These are phyloP conservation scores for Apiotrichum mycotoxinovorans DNA, from an alignment of 1,284 basidiomycete genomes.

Conservation along the genomic window DNA sequence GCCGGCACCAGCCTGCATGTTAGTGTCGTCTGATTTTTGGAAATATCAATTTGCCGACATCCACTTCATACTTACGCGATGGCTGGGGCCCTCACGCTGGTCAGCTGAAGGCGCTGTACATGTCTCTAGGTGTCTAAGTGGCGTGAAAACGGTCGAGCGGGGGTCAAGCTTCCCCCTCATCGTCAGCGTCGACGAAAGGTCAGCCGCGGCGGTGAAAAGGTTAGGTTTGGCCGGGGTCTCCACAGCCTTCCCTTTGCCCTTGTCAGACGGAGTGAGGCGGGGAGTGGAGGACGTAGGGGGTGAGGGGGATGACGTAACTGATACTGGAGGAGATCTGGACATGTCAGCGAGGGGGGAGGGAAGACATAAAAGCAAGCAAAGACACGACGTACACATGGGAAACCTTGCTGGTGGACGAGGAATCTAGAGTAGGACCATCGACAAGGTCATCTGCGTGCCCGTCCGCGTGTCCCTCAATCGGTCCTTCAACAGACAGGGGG, in stretches of 20 bases:
- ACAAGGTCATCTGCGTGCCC: background rate
- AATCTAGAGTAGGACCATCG: background rate
- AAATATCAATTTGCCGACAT: background rate
- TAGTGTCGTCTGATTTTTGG: background rate
- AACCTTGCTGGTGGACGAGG: background rate
- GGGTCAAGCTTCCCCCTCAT: slow-evolving; percentile 5
- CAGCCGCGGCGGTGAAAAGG: background rate
- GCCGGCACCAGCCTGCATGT: background rate
- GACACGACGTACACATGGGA: background rate
- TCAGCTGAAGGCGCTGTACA: background rate
- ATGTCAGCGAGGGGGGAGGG: background rate
- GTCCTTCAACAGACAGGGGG: no score
- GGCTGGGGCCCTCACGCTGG: background rate
- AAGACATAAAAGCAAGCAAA: background rate
- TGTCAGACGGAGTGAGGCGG: background rate
- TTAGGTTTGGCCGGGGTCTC: background rate
- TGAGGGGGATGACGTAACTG: background rate
- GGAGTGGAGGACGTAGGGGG: background rate
- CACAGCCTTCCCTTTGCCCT: background rate
- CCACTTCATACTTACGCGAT: background rate
- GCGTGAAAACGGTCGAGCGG: background rate
- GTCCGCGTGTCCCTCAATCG: background rate
- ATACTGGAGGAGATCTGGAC: background rate
- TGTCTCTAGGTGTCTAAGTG: slow-evolving; percentile 1
- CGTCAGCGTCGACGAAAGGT: background rate